A percentile compares a stretch with the other conserved stretches of the same genome.
phyloP scores from a whole-genome alignment of 306 rosid genomes.

The Canavalia ensiformis region DNA sequence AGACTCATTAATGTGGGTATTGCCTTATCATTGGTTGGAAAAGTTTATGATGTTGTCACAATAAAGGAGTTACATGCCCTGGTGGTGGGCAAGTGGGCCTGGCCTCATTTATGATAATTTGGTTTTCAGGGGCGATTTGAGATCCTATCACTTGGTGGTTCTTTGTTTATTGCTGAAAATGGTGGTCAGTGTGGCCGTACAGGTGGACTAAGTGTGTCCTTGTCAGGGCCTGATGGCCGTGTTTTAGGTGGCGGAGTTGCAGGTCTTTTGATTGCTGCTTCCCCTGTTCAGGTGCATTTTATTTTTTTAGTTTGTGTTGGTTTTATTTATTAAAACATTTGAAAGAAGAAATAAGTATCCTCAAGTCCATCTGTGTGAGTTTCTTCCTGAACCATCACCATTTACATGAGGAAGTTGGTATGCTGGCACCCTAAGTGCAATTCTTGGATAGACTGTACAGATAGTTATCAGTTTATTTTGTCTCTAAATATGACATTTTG shows the following conservation, averaged over 20 bases:
- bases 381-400: background rate
- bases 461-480: background rate
- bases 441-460: background rate
- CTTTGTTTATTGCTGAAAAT: constrained; percentile 62
- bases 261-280: constrained; percentile 75
- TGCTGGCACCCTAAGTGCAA: background rate
- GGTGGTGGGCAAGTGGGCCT: background rate
- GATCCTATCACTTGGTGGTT: constrained; percentile 76
- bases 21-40: background rate
- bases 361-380: background rate
- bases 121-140: constrained; percentile 78
- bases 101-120: constrained; percentile 21
- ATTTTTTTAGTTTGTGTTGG: background rate
- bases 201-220: constrained; percentile 73
- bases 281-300: constrained; percentile 78
- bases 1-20: background rate
- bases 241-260: constrained; percentile 81
- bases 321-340: background rate
- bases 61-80: background rate
- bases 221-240: constrained; percentile 81
- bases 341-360: background rate
- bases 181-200: constrained; percentile 57
- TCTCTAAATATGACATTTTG: constrained; percentile 21
- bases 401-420: constrained; percentile 2
- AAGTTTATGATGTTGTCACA: background rate